Evolutionary conservation across 495 filamentous ascomycete species (phyloP).

Genomic region (Hypoxylon trugodes): DNA sequence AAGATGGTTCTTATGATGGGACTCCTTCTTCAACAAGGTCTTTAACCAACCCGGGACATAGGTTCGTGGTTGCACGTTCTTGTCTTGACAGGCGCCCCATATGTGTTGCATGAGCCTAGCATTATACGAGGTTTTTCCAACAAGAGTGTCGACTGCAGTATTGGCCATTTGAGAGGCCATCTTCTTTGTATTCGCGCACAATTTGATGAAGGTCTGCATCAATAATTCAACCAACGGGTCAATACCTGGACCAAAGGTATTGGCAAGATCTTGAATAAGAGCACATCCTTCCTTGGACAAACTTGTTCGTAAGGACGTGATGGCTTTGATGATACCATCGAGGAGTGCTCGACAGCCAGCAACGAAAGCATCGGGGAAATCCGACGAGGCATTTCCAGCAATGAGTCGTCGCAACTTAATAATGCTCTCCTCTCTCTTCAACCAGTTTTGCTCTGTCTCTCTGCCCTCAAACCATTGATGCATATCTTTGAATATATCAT

Average conservation of each 20-base stretch:
- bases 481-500: slow-evolving; percentile 86
- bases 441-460: slow-evolving; percentile 92
- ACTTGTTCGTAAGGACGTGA: slow-evolving; percentile 87
- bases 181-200: slow-evolving; percentile 88
- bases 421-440: slow-evolving; percentile 79
- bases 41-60: slow-evolving; percentile 86
- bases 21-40: slow-evolving; percentile 79
- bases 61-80: slow-evolving; percentile 83
- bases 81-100: slow-evolving; percentile 81
- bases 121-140: slow-evolving; percentile 80
- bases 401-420: slow-evolving; percentile 78
- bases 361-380: slow-evolving; percentile 75
- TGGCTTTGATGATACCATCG: slow-evolving; percentile 89
- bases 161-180: slow-evolving; percentile 84
- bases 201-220: slow-evolving; percentile 87
- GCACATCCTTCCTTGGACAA: slow-evolving; percentile 84
- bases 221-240: slow-evolving; percentile 92
- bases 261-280: slow-evolving; percentile 86
- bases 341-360: slow-evolving; percentile 74
- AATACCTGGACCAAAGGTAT: slow-evolving; percentile 74
- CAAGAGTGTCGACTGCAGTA: slow-evolving; percentile 74
- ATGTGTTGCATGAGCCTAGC: slow-evolving; percentile 84
- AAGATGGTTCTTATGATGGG: slow-evolving; percentile 78
- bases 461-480: slow-evolving; percentile 82
- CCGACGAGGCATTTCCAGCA: slow-evolving; percentile 82